A percentile compares a stretch with the other conserved stretches of the same genome.
Conservation (phyloP, 2,329 filamentous ascomycete genomes). For the Zasmidium citrigriseum region DNA sequence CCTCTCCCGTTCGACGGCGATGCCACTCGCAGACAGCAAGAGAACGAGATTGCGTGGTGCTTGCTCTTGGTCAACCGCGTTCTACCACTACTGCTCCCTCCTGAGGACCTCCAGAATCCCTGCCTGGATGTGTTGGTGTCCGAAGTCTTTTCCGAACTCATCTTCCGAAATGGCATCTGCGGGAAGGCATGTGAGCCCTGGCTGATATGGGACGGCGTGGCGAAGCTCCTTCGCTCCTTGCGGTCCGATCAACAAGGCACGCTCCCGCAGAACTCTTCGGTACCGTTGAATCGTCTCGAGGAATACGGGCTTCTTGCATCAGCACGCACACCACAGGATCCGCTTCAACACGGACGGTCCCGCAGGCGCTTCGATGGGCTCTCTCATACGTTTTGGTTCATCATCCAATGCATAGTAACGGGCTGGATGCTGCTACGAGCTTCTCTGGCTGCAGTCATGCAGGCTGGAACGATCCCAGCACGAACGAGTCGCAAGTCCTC, state of each 20-base stretch:
- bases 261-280: background rate
- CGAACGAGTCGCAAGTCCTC: constrained; percentile 38
- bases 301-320: constrained; percentile 57
- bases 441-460: constrained; percentile 63
- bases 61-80: constrained; percentile 83
- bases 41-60: constrained; percentile 81
- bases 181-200: constrained; percentile 83
- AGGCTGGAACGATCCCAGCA: constrained; percentile 67
- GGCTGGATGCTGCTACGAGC: constrained; percentile 62
- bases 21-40: constrained; percentile 58
- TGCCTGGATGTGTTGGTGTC: constrained; percentile 81
- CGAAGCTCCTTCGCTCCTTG: constrained; percentile 61
- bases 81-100: constrained; percentile 81
- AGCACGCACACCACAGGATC: constrained; percentile 23
- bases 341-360: background rate
- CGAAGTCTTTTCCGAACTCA: constrained; percentile 86
- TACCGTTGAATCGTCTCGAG: constrained; percentile 51
- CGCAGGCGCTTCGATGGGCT: constrained; percentile 21
- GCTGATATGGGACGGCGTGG: constrained; percentile 83
- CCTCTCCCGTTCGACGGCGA: constrained; percentile 63
- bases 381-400: constrained; percentile 18
- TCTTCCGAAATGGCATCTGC: constrained; percentile 78
- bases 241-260: constrained; percentile 22
- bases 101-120: constrained; percentile 86
- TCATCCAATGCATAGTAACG: constrained; percentile 17